phyloP scores from a whole-genome alignment of 2,329 filamentous ascomycete genomes.

The Raffaelea albimanens region DNA sequence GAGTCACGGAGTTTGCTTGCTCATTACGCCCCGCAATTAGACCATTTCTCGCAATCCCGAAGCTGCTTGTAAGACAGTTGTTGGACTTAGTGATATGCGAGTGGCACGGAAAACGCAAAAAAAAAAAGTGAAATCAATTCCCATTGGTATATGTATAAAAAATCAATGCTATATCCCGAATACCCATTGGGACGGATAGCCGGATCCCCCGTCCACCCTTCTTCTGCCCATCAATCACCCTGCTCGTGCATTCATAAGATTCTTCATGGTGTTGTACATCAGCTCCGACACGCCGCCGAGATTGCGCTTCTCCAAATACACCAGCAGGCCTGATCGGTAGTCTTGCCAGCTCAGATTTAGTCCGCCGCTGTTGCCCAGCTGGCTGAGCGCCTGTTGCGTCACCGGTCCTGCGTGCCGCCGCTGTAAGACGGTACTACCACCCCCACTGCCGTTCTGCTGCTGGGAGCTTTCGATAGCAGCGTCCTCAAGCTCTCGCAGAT shows the following conservation, averaged over 20 bases:
- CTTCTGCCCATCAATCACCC: too few species aligned
- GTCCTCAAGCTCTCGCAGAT: conserved; percentile 49
- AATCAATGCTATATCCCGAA: too few species aligned
- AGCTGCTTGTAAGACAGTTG: too few species aligned
- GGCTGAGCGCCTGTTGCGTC: conserved; percentile 54
- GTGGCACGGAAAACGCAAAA: too few species aligned
- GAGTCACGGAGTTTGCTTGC: neutral
- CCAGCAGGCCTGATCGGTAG: conserved; percentile 64
- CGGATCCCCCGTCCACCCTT: too few species aligned
- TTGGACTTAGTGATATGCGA: too few species aligned
- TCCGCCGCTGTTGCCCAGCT: conserved; percentile 57
- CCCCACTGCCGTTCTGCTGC: conserved; percentile 13
- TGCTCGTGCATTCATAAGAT: conserved; percentile 43
- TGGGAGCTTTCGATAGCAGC: conserved; percentile 29
- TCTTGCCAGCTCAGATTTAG: conserved; percentile 60
- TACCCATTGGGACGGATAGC: too few species aligned
- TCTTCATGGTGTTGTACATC: conserved; percentile 75
- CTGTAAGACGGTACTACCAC: conserved; percentile 19
- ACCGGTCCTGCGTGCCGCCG: conserved; percentile 58
- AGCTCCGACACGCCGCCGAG: conserved; percentile 58
- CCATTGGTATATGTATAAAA: too few species aligned
- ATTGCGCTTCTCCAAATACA: conserved; percentile 54
- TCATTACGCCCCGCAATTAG: conserved; percentile 7
- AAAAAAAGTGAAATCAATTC: too few species aligned
- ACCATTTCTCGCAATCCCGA: neutral